A percentile compares a stretch with the other conserved stretches of the same genome.
Conservation (phyloP, 169 alveolate genomes). For the Plasmodium gallinaceum region DNA sequence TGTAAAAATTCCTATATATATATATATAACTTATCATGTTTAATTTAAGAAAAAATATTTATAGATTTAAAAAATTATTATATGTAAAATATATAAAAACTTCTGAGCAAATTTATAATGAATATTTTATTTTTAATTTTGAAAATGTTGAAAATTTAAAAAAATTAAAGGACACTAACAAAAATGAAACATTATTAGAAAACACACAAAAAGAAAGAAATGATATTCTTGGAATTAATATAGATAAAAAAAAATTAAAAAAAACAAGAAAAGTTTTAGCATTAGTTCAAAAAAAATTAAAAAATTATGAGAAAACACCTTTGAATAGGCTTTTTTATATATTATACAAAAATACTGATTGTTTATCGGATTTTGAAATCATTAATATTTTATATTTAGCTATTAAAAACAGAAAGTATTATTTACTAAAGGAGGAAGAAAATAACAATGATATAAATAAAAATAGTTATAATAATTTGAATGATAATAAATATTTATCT, state of each 20-base stretch:
- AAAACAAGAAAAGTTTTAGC: constrained; percentile 55
- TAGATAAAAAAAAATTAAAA: constrained; percentile 45
- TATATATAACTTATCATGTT: constrained; percentile 5
- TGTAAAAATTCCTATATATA: not conserved
- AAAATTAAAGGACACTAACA: constrained; percentile 24
- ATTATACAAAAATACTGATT: constrained; percentile 55
- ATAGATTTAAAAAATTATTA: constrained; percentile 15
- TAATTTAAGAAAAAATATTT: not conserved
- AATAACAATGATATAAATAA: not conserved
- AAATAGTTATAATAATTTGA: not conserved
- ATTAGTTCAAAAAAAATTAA: constrained; percentile 24
- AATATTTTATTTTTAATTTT: constrained; percentile 57
- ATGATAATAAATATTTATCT: not conserved
- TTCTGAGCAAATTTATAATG: constrained; percentile 7
- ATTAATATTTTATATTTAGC: constrained; percentile 49
- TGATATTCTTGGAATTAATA: constrained; percentile 11
- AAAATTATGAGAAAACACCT: constrained; percentile 36
- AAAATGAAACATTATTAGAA: not conserved
- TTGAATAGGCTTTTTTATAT: constrained; percentile 53
- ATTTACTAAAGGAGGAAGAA: not conserved
- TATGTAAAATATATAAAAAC: constrained; percentile 18
- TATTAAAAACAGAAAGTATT: constrained; percentile 29
- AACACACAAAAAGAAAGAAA: constrained; percentile 5
- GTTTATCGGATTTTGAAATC: constrained; percentile 27
- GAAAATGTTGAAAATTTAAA: constrained; percentile 73